These are phyloP conservation scores for Hypocrella siamensis DNA, from an alignment of 2,329 filamentous ascomycete genomes.

Conservation along the genomic window DNA sequence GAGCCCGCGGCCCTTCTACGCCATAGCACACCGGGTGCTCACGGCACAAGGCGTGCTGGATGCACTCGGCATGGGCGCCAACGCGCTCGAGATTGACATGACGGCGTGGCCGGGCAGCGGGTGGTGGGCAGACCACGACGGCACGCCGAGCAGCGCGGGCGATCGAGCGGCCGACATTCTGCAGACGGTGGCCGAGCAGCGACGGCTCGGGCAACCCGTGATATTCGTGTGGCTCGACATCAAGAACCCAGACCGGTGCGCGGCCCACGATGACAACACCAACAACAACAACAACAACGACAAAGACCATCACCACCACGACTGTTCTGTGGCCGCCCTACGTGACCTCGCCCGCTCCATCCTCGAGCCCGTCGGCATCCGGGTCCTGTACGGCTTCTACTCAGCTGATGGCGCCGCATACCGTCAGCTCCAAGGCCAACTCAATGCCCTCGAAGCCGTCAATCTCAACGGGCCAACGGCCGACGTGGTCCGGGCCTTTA, in stretches of 20 bases:
- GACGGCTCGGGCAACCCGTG: slow-evolving; percentile 1
- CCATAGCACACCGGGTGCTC: slow-evolving; percentile 3
- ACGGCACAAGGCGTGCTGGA: neutral
- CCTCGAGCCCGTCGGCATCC: slow-evolving; percentile 2
- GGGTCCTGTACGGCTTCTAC: slow-evolving; percentile 5
- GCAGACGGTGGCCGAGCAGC: slow-evolving; percentile 1
- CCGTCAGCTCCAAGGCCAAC: neutral
- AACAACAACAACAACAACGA: no score
- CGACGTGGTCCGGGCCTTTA: neutral
- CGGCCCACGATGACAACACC: no score
- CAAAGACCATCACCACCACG: no score
- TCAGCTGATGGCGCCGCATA: slow-evolving; percentile 1
- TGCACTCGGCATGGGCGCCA: slow-evolving; percentile 4
- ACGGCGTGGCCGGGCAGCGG: neutral
- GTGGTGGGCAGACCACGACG: slow-evolving; percentile 5
- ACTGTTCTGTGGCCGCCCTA: slow-evolving; percentile 1
- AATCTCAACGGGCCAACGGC: slow-evolving; percentile 1
- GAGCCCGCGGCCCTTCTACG: slow-evolving; percentile 4
- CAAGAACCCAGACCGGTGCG: slow-evolving; percentile 4
- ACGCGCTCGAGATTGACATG: slow-evolving; percentile 4
- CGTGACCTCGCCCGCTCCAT: slow-evolving; percentile 1
- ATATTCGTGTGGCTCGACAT: slow-evolving; percentile 6
- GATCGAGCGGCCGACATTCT: slow-evolving; percentile 1
- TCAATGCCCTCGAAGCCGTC: slow-evolving; percentile 3
- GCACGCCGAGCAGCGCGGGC: neutral